A percentile compares a stretch with the other conserved stretches of the same genome.
Evolutionary conservation across 306 rosid genomes (phyloP).

Genomic region (Pachyrhizus erosus): DNA sequence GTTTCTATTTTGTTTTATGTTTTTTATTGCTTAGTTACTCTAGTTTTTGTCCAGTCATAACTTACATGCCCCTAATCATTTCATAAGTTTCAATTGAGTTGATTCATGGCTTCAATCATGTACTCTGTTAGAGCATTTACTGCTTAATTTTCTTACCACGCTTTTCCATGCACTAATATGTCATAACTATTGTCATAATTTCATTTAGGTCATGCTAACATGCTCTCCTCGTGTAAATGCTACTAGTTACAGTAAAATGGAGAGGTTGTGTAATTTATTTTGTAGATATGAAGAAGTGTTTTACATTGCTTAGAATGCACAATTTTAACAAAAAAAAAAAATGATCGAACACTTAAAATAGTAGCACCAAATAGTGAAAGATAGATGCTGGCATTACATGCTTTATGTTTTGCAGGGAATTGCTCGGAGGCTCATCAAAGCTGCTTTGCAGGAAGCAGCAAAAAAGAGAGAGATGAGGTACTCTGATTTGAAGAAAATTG

Average conservation of each 20-base stretch:
- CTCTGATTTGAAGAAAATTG: slow-evolving; percentile 86
- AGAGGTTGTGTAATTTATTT: slow-evolving; percentile 1
- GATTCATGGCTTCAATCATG: slow-evolving; percentile 23
- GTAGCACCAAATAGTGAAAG: slow-evolving; percentile 10
- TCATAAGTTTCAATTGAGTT: slow-evolving; percentile 25
- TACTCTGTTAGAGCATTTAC: slow-evolving; percentile 4
- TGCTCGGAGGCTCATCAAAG: slow-evolving; percentile 81
- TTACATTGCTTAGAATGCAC: slow-evolving; percentile 11
- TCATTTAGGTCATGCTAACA: slow-evolving; percentile 11
- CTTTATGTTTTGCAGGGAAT: slow-evolving; percentile 67
- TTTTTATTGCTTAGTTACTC: slow-evolving; percentile 7
- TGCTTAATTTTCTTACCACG: not conserved
- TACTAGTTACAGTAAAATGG: not conserved
- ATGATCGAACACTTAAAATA: not conserved
- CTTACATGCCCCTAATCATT: not conserved
- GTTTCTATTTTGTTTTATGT: slow-evolving; percentile 31
- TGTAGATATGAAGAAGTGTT: slow-evolving; percentile 1
- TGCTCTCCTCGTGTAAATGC: slow-evolving; percentile 32
- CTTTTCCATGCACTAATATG: slow-evolving; percentile 16
- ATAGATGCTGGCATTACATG: slow-evolving; percentile 35
- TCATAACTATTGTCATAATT: slow-evolving; percentile 25
- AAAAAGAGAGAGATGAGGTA: slow-evolving; percentile 95
- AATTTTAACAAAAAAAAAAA: not conserved
- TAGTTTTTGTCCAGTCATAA: slow-evolving; percentile 12
- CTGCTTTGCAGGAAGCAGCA: slow-evolving; percentile 87